phyloP scores from a whole-genome alignment of 148 eudicot species.

The Arctostaphylos glauca region DNA sequence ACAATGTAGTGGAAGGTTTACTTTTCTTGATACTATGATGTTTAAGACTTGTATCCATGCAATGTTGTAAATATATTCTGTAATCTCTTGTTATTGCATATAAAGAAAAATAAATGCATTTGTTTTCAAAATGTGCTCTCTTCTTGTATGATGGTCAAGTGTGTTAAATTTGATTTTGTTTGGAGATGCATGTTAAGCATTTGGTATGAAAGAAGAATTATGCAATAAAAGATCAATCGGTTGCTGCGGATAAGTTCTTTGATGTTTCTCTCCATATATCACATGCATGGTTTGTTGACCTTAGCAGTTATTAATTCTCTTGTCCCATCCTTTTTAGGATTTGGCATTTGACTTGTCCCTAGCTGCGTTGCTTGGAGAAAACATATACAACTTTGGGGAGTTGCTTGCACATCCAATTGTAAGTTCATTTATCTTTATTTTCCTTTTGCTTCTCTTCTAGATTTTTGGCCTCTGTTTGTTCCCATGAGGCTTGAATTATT shows the following conservation, averaged over 20 bases:
- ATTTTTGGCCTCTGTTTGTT: not conserved
- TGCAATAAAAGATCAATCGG: not conserved
- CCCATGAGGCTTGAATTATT: not conserved
- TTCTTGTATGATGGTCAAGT: not conserved
- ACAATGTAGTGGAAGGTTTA: not conserved
- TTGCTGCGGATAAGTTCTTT: not conserved
- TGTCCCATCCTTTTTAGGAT: constrained; percentile 50
- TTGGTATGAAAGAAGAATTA: not conserved
- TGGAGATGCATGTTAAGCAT: not conserved
- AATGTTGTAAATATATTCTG: not conserved
- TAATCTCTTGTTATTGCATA: not conserved
- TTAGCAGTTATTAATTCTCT: not conserved
- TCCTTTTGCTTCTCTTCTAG: not conserved
- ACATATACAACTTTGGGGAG: constrained; percentile 98
- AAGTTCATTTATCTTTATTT: constrained; percentile 27
- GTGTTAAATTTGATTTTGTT: not conserved
- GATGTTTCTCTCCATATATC: constrained; percentile 9
- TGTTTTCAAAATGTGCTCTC: not conserved
- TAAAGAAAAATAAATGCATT: not conserved
- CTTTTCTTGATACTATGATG: not conserved
- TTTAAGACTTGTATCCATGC: not conserved
- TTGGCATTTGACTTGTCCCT: constrained; percentile 91
- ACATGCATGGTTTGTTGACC: constrained; percentile 16
- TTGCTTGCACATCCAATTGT: constrained; percentile 98
- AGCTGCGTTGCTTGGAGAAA: constrained; percentile 86